Conservation (phyloP, 2,329 filamentous ascomycete species). For the Tolypocladium cylindrosporum region DNA sequence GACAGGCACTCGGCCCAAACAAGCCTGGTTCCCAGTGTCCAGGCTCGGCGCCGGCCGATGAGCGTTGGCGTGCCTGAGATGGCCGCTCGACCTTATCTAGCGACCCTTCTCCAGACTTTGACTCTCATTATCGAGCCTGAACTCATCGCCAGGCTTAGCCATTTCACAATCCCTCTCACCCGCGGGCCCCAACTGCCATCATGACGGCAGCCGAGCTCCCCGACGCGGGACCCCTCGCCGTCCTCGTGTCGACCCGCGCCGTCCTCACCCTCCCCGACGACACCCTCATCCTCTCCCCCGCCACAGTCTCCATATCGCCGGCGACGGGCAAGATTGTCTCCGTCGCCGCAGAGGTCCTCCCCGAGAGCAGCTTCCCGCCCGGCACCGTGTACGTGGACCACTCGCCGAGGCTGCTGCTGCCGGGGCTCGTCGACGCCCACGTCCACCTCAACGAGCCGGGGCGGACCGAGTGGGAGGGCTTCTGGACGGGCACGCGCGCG, state of each 20-base stretch:
- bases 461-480: slow-evolving; percentile 96
- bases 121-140: not conserved
- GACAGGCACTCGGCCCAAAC: not conserved
- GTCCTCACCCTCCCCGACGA: slow-evolving; percentile 63
- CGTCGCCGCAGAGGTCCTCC: slow-evolving; percentile 65
- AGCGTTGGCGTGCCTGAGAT: slow-evolving; percentile 4
- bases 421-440: slow-evolving; percentile 90
- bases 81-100: not conserved
- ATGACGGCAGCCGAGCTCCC: slow-evolving; percentile 5
- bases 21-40: not conserved
- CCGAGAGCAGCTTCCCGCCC: slow-evolving; percentile 61
- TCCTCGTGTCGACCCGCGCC: slow-evolving; percentile 75
- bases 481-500: slow-evolving; percentile 86
- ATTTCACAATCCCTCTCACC: not conserved
- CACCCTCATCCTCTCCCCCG: slow-evolving; percentile 58
- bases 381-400: slow-evolving; percentile 72
- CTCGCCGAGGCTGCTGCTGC: slow-evolving; percentile 74
- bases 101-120: not conserved
- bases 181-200: not conserved
- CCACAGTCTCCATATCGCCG: slow-evolving; percentile 72
- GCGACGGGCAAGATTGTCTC: slow-evolving; percentile 75
- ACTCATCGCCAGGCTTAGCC: not conserved
- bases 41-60: slow-evolving; percentile 5
- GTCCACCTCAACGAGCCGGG: slow-evolving; percentile 97
- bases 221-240: slow-evolving; percentile 42